These are phyloP conservation scores for Naganishia kalamii DNA, from an alignment of 768 basidiomycete species.

Conservation along the genomic window DNA sequence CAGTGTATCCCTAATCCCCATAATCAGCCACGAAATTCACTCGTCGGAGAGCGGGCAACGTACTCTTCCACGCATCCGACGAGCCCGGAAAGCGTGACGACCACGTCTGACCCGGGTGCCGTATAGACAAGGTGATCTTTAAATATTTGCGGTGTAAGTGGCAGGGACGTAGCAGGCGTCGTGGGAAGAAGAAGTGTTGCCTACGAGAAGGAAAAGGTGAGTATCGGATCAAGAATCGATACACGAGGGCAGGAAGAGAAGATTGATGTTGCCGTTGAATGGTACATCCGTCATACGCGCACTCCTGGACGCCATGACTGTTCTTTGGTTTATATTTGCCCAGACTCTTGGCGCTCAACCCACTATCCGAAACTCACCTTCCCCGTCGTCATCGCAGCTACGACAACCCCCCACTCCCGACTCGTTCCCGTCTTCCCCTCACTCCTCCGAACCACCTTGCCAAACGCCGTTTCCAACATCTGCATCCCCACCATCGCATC, in stretches of 20 bases:
- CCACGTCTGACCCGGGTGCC: constrained; percentile 51
- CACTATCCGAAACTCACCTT: constrained; percentile 35
- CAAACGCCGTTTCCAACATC: constrained; percentile 45
- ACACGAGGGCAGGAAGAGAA: too few species aligned
- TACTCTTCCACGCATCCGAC: constrained; percentile 64
- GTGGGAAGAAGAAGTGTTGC: constrained; percentile 74
- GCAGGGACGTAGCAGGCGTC: constrained; percentile 52
- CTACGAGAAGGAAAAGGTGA: constrained; percentile 48
- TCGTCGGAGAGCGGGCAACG: constrained; percentile 29
- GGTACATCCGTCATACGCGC: too few species aligned
- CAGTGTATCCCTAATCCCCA: not conserved
- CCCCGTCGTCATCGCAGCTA: constrained; percentile 36
- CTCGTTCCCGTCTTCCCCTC: constrained; percentile 29
- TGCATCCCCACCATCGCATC: constrained; percentile 46
- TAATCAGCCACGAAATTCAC: not conserved
- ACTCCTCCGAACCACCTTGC: constrained; percentile 35
- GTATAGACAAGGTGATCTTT: constrained; percentile 74
- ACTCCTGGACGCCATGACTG: too few species aligned
- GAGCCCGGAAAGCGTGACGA: constrained; percentile 77
- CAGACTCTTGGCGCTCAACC: not conserved
- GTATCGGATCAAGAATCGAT: not conserved
- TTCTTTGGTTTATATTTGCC: too few species aligned
- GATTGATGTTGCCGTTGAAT: too few species aligned
- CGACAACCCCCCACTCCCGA: constrained; percentile 41
- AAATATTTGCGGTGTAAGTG: constrained; percentile 66